Base-by-base conservation (phyloP, 441 rosid genomes). In the Theobroma grandiflorum region DNA sequence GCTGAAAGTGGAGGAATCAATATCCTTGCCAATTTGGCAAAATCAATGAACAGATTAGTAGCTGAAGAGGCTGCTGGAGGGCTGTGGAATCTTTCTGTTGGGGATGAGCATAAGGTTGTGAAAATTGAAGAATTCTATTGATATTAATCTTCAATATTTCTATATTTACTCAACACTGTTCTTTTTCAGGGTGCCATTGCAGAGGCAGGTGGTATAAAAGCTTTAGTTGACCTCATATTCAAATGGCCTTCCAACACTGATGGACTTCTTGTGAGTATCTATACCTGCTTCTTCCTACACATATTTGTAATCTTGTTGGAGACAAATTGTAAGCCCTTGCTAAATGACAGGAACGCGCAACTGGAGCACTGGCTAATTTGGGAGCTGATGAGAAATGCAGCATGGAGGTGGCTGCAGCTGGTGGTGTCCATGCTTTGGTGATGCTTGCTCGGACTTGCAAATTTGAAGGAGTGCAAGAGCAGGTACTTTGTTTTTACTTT, bases 1-100 rank as follows among this genome's bases (percentile, higher is more conserved):
- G 99, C 99, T 67, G 93, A 95, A 80, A 93, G 83, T 83, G 99
- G 96, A 75, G 99, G 99, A 49, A 95, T 95, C 42, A 43, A 84
- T 70, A 84, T 94, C 77, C 97, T 94, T 77, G 89, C 96, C 71
- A 84, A 79, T 66, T 85, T 97, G 83, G 98, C 99, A 15, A 92
- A 89, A 87, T 95, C 99, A 45, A 90, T 85, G 94, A 95, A 95
- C 77, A 92, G 91, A 86, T 87, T 93, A 64, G 98, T 97, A 66
- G 98, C 96, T 8, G 99, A 97, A 86, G 99, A 97, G 88, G 99
- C 99, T 75, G 98, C 98, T 62, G 98, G 99, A 76, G 99, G 99
- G 74, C 87, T 95, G 37, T 97, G 99, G 99, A 97, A 97, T 85
- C 98, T 97, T 79, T 97, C 99, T 14, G 98, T 97, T 11, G 97